Evolutionary conservation across 495 filamentous ascomycete species (phyloP).

Genomic region (Endocarpon pusillum): DNA sequence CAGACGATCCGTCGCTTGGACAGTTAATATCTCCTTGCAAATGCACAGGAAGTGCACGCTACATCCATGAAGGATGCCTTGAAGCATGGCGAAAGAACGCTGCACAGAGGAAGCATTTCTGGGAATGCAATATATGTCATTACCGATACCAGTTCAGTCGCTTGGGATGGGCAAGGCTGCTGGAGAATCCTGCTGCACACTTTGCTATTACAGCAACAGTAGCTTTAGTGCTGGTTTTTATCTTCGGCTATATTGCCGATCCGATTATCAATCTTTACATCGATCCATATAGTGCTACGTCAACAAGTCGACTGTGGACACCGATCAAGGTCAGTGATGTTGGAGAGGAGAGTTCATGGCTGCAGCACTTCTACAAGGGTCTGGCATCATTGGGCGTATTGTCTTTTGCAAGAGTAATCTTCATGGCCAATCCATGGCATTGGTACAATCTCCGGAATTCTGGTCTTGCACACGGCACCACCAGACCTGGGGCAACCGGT

Average conservation of each 20-base stretch:
- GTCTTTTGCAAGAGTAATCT: slow-evolving; percentile 67
- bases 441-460: slow-evolving; percentile 53
- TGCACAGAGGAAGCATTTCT: slow-evolving; percentile 53
- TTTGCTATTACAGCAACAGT: slow-evolving; percentile 50
- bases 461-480: slow-evolving; percentile 29
- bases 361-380: slow-evolving; percentile 75
- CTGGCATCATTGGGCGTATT: slow-evolving; percentile 68
- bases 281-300: slow-evolving; percentile 34
- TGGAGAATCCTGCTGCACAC: slow-evolving; percentile 49
- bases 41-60: slow-evolving; percentile 82
- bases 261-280: slow-evolving; percentile 80
- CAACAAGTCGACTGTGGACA: slow-evolving; percentile 18
- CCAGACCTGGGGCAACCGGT: slow-evolving; percentile 42
- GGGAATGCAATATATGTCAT: slow-evolving; percentile 74
- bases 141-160: slow-evolving; percentile 73
- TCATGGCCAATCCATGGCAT: slow-evolving; percentile 55
- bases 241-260: slow-evolving; percentile 81
- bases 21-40: slow-evolving; percentile 81
- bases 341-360: slow-evolving; percentile 35
- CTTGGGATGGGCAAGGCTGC: slow-evolving; percentile 54
- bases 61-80: slow-evolving; percentile 90
- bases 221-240: slow-evolving; percentile 50
- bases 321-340: slow-evolving; percentile 18
- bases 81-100: slow-evolving; percentile 62
- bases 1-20: slow-evolving; percentile 50